A percentile compares a stretch with the other conserved stretches of the same genome.
Evolutionary conservation across 768 basidiomycete species (phyloP).

Genomic region (Boletus tylopilopsis): DNA sequence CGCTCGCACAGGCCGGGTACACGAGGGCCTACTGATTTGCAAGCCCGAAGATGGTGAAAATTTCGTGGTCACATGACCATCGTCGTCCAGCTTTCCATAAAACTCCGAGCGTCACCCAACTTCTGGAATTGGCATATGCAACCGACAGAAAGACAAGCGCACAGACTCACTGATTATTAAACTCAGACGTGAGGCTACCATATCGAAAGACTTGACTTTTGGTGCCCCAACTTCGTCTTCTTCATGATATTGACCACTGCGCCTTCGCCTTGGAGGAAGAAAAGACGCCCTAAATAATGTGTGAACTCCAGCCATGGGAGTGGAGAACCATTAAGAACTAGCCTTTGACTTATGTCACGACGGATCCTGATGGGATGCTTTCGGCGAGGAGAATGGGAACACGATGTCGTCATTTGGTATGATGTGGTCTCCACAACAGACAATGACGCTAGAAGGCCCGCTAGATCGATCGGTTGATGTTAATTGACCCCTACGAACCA

Average conservation of each 20-base stretch:
- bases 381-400: constrained; percentile 94
- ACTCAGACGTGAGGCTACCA: constrained; percentile 94
- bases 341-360: constrained; percentile 99
- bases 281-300: constrained; percentile 79
- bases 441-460: constrained; percentile 95
- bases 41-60: too few relatives aligned
- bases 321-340: constrained; percentile 8
- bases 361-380: constrained; percentile 79
- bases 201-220: constrained; percentile 99
- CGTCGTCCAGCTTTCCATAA: too few relatives aligned
- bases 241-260: constrained; percentile 97
- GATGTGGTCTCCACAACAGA: constrained; percentile 97
- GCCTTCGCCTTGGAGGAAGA: constrained; percentile 96
- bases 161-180: constrained; percentile 86
- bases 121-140: constrained; percentile 98
- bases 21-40: too few relatives aligned
- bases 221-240: constrained; percentile 90
- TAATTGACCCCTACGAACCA: constrained; percentile 96
- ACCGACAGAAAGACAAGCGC: constrained; percentile 38
- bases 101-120: constrained; percentile 94
- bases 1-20: too few relatives aligned
- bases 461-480: constrained; percentile 92
- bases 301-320: neutral
- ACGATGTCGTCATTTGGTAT: constrained; percentile 90
- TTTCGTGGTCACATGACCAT: too few relatives aligned